Evolutionary conservation across 2,329 filamentous ascomycete species (phyloP).

Genomic region (Colletotrichum sp.): DNA sequence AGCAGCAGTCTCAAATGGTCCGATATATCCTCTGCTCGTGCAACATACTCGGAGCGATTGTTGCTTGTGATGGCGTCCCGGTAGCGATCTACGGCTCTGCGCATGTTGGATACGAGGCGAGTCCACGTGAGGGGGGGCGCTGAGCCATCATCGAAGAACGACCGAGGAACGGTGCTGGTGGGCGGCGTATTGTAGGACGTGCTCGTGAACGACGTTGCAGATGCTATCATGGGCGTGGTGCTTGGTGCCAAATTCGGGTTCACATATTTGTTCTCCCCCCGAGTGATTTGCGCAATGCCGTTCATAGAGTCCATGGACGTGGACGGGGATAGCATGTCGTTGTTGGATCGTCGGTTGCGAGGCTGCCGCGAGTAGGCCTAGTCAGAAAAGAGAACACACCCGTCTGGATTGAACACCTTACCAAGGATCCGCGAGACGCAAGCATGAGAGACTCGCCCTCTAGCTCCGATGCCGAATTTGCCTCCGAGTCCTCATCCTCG

Average conservation of each 20-base stretch:
- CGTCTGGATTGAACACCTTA: slow-evolving; percentile 42
- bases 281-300: slow-evolving; percentile 63
- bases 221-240: slow-evolving; percentile 56
- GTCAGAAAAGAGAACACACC: background rate
- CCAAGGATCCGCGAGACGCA: slow-evolving; percentile 71
- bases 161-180: slow-evolving; percentile 71
- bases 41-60: slow-evolving; percentile 88
- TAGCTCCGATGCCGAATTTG: slow-evolving; percentile 81
- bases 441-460: slow-evolving; percentile 77
- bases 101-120: slow-evolving; percentile 90
- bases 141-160: slow-evolving; percentile 90
- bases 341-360: slow-evolving; percentile 68
- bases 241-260: slow-evolving; percentile 40
- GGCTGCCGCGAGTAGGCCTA: slow-evolving; percentile 41
- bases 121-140: slow-evolving; percentile 87
- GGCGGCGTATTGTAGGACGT: slow-evolving; percentile 61
- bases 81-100: slow-evolving; percentile 86
- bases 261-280: slow-evolving; percentile 62
- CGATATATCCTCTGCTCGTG: slow-evolving; percentile 95
- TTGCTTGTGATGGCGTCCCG: slow-evolving; percentile 85
- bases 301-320: slow-evolving; percentile 92
- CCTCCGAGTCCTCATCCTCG: slow-evolving; percentile 88
- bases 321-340: slow-evolving; percentile 80
- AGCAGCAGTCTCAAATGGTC: slow-evolving; percentile 92
- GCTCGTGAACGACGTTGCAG: slow-evolving; percentile 67